These are phyloP conservation scores for Geotrichum ghanense DNA, from an alignment of 805 yeast species.

Conservation along the genomic window DNA sequence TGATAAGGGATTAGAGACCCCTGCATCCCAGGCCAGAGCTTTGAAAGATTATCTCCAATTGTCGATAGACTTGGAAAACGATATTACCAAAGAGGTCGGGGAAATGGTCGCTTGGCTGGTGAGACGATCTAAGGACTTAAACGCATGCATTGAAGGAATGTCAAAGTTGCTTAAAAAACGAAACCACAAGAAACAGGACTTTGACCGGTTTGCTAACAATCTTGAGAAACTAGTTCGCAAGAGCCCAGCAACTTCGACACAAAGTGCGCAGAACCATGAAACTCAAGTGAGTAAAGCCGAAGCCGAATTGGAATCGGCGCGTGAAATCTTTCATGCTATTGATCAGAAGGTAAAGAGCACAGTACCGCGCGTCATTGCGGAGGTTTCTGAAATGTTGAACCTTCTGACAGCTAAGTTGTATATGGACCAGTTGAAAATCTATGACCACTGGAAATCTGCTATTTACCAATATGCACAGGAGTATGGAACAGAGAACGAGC, in stretches of 20 bases:
- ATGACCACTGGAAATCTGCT: constrained; percentile 15
- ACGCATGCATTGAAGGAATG: constrained; percentile 20
- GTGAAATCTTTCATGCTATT: constrained; percentile 20
- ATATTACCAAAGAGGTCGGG: constrained; percentile 16
- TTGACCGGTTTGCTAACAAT: constrained; percentile 23
- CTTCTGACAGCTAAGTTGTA: constrained; percentile 21
- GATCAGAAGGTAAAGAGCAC: constrained; percentile 20
- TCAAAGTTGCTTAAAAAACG: constrained; percentile 25
- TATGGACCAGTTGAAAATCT: constrained; percentile 18
- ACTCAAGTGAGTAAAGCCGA: constrained; percentile 17
- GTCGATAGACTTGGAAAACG: constrained; percentile 14
- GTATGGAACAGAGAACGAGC: constrained; percentile 15
- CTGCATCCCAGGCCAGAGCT: constrained; percentile 17
- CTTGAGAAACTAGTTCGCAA: constrained; percentile 23
- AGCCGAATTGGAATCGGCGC: constrained; percentile 21
- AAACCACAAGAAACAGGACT: constrained; percentile 29
- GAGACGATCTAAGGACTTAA: constrained; percentile 14
- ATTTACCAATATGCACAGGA: constrained; percentile 14
- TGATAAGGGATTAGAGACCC: constrained; percentile 23
- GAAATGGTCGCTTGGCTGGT: constrained; percentile 16
- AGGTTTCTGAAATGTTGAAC: constrained; percentile 23
- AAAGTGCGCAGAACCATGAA: constrained; percentile 21
- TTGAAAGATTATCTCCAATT: constrained; percentile 18
- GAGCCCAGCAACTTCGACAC: constrained; percentile 3
- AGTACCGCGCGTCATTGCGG: constrained; percentile 20